Evolutionary conservation across 108 stramenopile species (phyloP).

Genomic region (Nitzschia sp.): DNA sequence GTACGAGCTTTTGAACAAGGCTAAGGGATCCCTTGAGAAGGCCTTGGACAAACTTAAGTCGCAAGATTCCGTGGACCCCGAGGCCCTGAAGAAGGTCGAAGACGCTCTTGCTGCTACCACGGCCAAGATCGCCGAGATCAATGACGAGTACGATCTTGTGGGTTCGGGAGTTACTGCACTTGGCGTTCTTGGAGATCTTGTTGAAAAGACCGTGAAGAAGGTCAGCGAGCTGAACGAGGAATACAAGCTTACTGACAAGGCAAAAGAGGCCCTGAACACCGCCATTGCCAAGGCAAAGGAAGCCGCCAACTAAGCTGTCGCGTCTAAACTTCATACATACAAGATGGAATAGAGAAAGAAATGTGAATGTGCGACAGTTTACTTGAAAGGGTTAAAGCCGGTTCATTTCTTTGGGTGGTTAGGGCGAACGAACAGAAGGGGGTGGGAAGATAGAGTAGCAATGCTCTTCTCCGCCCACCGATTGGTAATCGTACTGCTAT

Average conservation of each 20-base stretch:
- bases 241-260: conserved; percentile 84
- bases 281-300: conserved; percentile 86
- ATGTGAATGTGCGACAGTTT: background rate
- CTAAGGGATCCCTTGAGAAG: conserved; percentile 60
- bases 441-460: no score
- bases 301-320: conserved; percentile 26
- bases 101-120: conserved; percentile 73
- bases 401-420: background rate
- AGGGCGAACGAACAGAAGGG: no score
- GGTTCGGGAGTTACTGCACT: conserved; percentile 81
- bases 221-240: conserved; percentile 85
- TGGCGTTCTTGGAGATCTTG: conserved; percentile 84
- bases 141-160: conserved; percentile 90
- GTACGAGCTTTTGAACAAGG: conserved; percentile 82
- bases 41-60: conserved; percentile 77
- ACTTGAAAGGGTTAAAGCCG: background rate
- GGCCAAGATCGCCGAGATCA: conserved; percentile 80
- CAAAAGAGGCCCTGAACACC: conserved; percentile 56
- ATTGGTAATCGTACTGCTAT: background rate
- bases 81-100: conserved; percentile 81
- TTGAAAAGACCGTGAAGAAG: conserved; percentile 86
- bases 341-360: background rate
- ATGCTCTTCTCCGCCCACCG: no score
- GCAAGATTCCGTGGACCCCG: conserved; percentile 63
- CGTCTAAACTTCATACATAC: background rate